Conservation (phyloP, 805 yeast species). For the Komagataella kurtzmanii region DNA sequence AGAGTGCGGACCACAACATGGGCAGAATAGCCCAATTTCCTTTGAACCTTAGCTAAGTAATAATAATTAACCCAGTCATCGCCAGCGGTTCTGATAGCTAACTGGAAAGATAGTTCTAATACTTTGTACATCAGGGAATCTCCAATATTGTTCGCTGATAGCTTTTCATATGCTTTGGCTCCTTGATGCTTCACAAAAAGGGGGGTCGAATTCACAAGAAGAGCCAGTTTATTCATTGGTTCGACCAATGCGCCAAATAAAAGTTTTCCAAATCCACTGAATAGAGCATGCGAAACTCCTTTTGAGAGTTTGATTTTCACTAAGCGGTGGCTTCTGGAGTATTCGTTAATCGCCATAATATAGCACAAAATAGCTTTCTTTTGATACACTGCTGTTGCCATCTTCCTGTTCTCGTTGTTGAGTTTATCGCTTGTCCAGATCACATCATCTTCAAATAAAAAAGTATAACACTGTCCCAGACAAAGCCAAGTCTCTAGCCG, state of each 20-base stretch:
- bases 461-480: slow-evolving; percentile 68
- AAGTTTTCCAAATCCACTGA: slow-evolving; percentile 44
- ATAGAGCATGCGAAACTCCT: slow-evolving; percentile 6
- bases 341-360: slow-evolving; percentile 50
- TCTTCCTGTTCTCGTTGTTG: slow-evolving; percentile 46
- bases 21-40: slow-evolving; percentile 26
- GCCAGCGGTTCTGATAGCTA: slow-evolving; percentile 29
- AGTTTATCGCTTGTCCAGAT: slow-evolving; percentile 87
- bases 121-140: slow-evolving; percentile 11
- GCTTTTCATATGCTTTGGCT: slow-evolving; percentile 9
- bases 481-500: slow-evolving; percentile 81
- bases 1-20: slow-evolving; percentile 25
- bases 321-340: slow-evolving; percentile 15
- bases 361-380: slow-evolving; percentile 61
- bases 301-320: slow-evolving; percentile 22
- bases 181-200: slow-evolving; percentile 15
- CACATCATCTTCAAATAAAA: slow-evolving; percentile 74
- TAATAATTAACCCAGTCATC: slow-evolving; percentile 52
- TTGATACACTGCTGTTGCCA: slow-evolving; percentile 48
- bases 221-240: slow-evolving; percentile 56
- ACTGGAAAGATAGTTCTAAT: slow-evolving; percentile 27
- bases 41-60: slow-evolving; percentile 42
- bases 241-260: slow-evolving; percentile 42
- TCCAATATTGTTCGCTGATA: slow-evolving; percentile 16
- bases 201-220: slow-evolving; percentile 26